Base-by-base conservation (phyloP, 1,284 basidiomycete species). In the Vanrija sp. region DNA sequence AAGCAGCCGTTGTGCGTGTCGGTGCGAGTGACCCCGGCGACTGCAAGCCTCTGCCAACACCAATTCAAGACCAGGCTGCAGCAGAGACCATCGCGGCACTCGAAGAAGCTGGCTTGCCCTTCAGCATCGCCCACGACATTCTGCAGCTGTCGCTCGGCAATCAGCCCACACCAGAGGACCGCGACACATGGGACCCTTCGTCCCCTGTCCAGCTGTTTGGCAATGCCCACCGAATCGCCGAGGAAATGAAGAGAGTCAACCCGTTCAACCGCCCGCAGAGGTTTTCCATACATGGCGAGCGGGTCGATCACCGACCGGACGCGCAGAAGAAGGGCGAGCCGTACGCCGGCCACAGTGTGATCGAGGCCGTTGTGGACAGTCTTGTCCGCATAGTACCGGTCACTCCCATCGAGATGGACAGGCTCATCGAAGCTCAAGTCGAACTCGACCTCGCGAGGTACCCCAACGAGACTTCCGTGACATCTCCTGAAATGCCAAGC, bases 301-400 rank as follows among this genome's bases (percentile, higher is more conserved):
- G n/a, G n/a, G n/a, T n/a, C n/a, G n/a, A 34, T 12, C 34, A 34
- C 34, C 5, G 9, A 1, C 34, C 34, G 10, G 1, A 14, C 7
- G 34, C 34, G 9, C 5, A 34, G 34, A n/a, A n/a, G 25, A 15
- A 7, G 15, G 7, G 23, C 21, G 44, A 9, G 25, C 26, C 26
- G 14, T 21, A 21, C 40, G 29, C 7, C 23, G 50, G 45, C 34
- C 38, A 43, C 29, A 29, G 26, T 43, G 34, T 34, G 23, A 34
- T 51, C 5, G 50, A 51, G 18, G 34, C 19, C 7, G 21, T 19
- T 16, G 15, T 51, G 0, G 34, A 45, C 29, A 19, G 28, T 16
- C 50, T 51, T 15, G 50, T 38, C 5, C 18, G 44, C n/a, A 45
- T 45, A 14, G 43, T 51, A 12, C 43, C 43, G 10, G 50, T 51